Base-by-base conservation (phyloP, 108 stramenopile genomes). In the Hondaea fermentalgiana region DNA sequence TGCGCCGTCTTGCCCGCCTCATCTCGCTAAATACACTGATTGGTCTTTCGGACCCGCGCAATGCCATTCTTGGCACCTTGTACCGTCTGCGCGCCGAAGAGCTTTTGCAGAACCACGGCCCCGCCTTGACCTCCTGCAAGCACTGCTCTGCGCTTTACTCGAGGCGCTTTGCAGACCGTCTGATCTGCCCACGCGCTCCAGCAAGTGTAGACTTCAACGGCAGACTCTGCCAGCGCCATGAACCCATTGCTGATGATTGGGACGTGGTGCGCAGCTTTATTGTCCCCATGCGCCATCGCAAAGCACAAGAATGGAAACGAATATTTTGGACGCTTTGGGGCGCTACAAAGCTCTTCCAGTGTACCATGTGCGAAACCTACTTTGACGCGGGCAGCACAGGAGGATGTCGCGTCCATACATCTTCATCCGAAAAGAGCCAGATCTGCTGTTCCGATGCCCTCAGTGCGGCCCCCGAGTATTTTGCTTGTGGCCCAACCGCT, bases 61-160 rank as follows among this genome's bases (percentile, higher is more conserved):
- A 93, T 59, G 92, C 90, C 87, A 88, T 93, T 17, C 89, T 93
- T 45, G 92, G 91, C 71, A 90, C 89, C 5, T 44, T 93, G 17
- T 91, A 91, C 1, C 64, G 64, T 69, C 25, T 69, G 35, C 76
- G 51, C 45, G 51, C 76, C 45, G 76, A 83, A 23, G 16, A 83
- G 8, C 76, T 83, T 83, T 53, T 53, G 76, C 45, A 25, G 5
- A 35, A 2, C 14, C 49, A 69, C 64, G 64, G 64, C 25, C 8
- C 64, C 64, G 42, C 25, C 10, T 23, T 69, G 21, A 1, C 64
- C 25, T 8, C 14, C 8, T 69, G 64, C 42, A 69, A 17, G 42
- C 42, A 42, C 64, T 69, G 64, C 42, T 8, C 8, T 12, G 12
- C 44, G 19, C 76, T 53, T 6, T 47, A 45, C 28, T 83, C 76